Base-by-base conservation (phyloP, 352 stramenopile species). In the Phytophthora foliorum region DNA sequence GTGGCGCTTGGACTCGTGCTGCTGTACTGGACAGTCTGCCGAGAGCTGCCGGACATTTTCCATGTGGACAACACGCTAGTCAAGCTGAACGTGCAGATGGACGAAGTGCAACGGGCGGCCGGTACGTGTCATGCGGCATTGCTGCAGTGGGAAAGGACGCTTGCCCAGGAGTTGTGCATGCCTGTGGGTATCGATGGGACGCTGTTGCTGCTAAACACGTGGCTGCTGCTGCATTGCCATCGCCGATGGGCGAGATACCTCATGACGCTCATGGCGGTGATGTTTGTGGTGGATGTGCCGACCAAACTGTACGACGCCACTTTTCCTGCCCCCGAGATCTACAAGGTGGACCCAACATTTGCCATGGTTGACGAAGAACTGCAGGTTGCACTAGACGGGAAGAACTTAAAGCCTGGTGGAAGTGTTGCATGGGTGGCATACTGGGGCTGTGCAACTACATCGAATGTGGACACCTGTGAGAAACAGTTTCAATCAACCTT, bases 341-440 rank as follows among this genome's bases (percentile, higher is more conserved):
- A 60, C 31, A 67, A 63, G 11, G 70, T 94, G 32, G 88, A 96
- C 41, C 86, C 88, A 0, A 75, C 68, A 5, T 96, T 84, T 53
- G 87, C 87, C 9, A 64, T 96, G 34, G 42, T 94, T 8, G 74
- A 90, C 34, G 88, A 96, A 80, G 86, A 94, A 48, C 57, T 94
- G 38, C 22, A 86, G 55, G 78, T 92, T 32, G 73, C 80, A 4
- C 57, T 96, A 21, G 72, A 89, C 32, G 88, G 88, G 19, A 86
- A 88, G 56, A 87, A 96, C 41, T 49, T 96, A n/a, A 88, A 92
- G 24, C 77, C 83, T 13, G 88, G 86, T 27, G 88, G 85, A 27
- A 90, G 67, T 14, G 67, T 96, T 29, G 81, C 79, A 2, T 96
- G 88, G 88, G 85, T 92, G 36, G 81, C 88, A 21, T 94, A 92